These are phyloP conservation scores for Cytospora schulzeri DNA, from an alignment of 2,329 filamentous ascomycete species.

Conservation along the genomic window DNA sequence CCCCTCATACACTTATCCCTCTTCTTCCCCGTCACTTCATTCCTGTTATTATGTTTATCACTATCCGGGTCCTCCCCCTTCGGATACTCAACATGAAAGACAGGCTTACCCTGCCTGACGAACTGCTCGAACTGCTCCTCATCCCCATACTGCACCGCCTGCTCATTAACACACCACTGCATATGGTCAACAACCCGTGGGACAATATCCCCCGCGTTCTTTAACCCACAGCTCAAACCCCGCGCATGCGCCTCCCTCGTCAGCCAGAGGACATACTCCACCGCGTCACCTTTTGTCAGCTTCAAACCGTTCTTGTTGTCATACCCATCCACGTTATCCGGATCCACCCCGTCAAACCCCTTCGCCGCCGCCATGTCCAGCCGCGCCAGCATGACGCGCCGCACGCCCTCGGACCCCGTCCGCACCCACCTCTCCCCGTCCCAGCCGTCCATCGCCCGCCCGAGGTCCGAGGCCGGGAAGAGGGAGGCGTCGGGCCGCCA, in stretches of 20 bases:
- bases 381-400: conserved; percentile 54
- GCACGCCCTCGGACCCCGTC: conserved; percentile 49
- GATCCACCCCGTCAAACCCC: conserved; percentile 60
- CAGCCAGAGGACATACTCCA: conserved; percentile 54
- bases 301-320: conserved; percentile 55
- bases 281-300: conserved; percentile 50
- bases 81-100: conserved; percentile 65
- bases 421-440: conserved; percentile 59
- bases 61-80: conserved; percentile 38
- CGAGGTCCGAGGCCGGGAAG: conserved; percentile 52
- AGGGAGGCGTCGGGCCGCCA: conserved; percentile 51
- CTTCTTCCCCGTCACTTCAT: conserved; percentile 43
- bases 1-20: conserved; percentile 31
- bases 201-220: conserved; percentile 58
- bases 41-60: conserved; percentile 32
- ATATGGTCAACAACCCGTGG: conserved; percentile 39
- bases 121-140: conserved; percentile 53
- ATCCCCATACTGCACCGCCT: conserved; percentile 56
- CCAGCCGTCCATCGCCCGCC: conserved; percentile 55
- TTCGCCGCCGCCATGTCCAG: conserved; percentile 54
- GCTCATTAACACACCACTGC: conserved; percentile 61
- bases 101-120: conserved; percentile 54
- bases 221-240: conserved; percentile 56
- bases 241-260: conserved; percentile 46
- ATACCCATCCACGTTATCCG: conserved; percentile 61